phyloP scores from a whole-genome alignment of 805 yeast species.

The Komagataella kurtzmanii region DNA sequence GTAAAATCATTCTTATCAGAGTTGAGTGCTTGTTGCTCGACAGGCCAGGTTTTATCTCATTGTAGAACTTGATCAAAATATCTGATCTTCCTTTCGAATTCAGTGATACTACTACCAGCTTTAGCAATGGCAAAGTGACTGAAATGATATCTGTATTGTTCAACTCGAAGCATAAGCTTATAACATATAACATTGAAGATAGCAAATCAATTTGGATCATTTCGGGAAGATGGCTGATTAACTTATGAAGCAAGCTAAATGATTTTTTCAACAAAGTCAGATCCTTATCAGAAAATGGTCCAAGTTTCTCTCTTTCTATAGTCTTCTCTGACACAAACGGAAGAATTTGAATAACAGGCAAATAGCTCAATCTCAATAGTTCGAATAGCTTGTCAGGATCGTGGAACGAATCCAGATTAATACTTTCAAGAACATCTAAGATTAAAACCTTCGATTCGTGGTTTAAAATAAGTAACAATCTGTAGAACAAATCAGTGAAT shows the following conservation, averaged over 20 bases:
- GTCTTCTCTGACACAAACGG: conserved; percentile 44
- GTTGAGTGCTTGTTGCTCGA: conserved; percentile 20
- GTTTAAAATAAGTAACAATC: conserved; percentile 49
- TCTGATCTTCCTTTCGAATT: conserved; percentile 12
- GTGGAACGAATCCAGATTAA: conserved; percentile 31
- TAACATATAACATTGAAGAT: conserved; percentile 53
- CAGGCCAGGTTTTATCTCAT: conserved; percentile 18
- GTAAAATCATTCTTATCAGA: conserved; percentile 28
- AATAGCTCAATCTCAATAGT: conserved; percentile 53
- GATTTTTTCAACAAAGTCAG: conserved; percentile 31
- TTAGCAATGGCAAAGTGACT: conserved; percentile 35
- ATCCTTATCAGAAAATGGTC: conserved; percentile 15
- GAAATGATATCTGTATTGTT: conserved; percentile 30
- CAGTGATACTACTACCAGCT: conserved; percentile 21
- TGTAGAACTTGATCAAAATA: conserved; percentile 22
- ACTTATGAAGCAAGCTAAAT: conserved; percentile 40
- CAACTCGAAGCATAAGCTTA: conserved; percentile 41
- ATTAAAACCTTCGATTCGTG: conserved; percentile 29
- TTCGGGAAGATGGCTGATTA: conserved; percentile 53
- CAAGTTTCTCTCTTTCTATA: conserved; percentile 14
- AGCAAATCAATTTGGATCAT: conserved; percentile 59
- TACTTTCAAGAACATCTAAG: conserved; percentile 28
- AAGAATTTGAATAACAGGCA: conserved; percentile 43
- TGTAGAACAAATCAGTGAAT: conserved; percentile 59
- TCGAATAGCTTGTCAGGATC: conserved; percentile 78